Conservation (phyloP, 129 eudicot species). For the Helianthus tuberosus region DNA sequence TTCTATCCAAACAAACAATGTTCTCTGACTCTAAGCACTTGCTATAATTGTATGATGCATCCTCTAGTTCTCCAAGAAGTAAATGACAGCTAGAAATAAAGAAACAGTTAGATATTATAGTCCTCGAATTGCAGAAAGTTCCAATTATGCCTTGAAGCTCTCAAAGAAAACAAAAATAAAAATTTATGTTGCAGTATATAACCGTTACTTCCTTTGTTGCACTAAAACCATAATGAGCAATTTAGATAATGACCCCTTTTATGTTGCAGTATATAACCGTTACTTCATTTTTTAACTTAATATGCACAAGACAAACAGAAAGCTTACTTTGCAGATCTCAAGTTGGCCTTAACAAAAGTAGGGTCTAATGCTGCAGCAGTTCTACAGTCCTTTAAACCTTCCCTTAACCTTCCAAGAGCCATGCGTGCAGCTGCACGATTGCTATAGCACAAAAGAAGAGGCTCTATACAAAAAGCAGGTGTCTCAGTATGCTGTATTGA, state of each 20-base stretch:
- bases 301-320: slow-evolving; percentile 8
- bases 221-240: slow-evolving; percentile 12
- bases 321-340: slow-evolving; percentile 94
- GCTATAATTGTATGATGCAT: slow-evolving; percentile 55
- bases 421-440: slow-evolving; percentile 96
- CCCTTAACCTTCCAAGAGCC: slow-evolving; percentile 92
- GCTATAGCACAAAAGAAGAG: slow-evolving; percentile 90
- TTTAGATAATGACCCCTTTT: slow-evolving; percentile 1
- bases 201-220: slow-evolving; percentile 18
- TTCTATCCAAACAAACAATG: slow-evolving; percentile 69
- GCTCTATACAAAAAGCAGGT: slow-evolving; percentile 44
- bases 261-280: no score
- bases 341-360: slow-evolving; percentile 60
- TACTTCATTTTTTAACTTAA: no score
- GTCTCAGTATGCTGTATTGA: slow-evolving; percentile 34
- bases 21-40: slow-evolving; percentile 52
- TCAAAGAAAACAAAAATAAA: background rate
- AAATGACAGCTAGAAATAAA: slow-evolving; percentile 65
- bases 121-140: background rate
- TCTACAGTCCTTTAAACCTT: slow-evolving; percentile 80
- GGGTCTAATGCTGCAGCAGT: slow-evolving; percentile 70
- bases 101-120: background rate
- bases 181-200: slow-evolving; percentile 10
- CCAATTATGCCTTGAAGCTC: slow-evolving; percentile 9
- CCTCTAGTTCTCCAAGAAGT: slow-evolving; percentile 79